Evolutionary conservation across 345 rosid genomes (phyloP).

Genomic region (Acer saccharum): DNA sequence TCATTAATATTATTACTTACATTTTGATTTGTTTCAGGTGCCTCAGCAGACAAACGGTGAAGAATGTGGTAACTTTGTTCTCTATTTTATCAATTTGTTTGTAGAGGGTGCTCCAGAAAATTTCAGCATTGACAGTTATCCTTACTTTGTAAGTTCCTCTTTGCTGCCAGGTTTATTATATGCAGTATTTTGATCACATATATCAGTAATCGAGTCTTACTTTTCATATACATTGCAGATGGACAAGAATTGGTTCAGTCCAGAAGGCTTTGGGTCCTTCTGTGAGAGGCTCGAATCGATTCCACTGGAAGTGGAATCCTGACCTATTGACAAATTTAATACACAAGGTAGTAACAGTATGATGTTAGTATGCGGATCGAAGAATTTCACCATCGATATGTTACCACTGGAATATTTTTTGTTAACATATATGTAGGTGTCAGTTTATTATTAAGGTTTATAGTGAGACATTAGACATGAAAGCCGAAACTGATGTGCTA

Average conservation of each 20-base stretch:
- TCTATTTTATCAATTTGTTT: constrained; percentile 65
- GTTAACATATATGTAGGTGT: neutral
- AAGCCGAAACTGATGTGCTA: neutral
- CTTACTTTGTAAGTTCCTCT: constrained; percentile 56
- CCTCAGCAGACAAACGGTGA: constrained; percentile 69
- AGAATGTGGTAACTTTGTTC: constrained; percentile 76
- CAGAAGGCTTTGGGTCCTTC: constrained; percentile 41
- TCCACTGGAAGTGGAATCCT: constrained; percentile 11
- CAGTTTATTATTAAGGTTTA: neutral
- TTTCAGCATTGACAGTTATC: constrained; percentile 38
- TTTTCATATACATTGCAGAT: constrained; percentile 42
- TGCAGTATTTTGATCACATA: neutral
- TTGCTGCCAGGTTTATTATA: constrained; percentile 2
- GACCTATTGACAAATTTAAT: too few relatives aligned
- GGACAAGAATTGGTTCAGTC: constrained; percentile 63
- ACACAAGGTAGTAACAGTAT: neutral
- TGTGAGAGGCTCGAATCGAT: constrained; percentile 33
- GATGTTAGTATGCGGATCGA: neutral
- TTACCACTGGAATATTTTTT: neutral
- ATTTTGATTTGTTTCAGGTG: constrained; percentile 43
- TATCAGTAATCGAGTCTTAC: neutral
- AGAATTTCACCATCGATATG: neutral
- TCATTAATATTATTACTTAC: neutral
- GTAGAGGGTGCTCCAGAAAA: constrained; percentile 51
- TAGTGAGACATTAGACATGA: neutral